Evolutionary conservation across 2,329 filamentous ascomycete species (phyloP).

Genomic region (Claviceps pusilla): DNA sequence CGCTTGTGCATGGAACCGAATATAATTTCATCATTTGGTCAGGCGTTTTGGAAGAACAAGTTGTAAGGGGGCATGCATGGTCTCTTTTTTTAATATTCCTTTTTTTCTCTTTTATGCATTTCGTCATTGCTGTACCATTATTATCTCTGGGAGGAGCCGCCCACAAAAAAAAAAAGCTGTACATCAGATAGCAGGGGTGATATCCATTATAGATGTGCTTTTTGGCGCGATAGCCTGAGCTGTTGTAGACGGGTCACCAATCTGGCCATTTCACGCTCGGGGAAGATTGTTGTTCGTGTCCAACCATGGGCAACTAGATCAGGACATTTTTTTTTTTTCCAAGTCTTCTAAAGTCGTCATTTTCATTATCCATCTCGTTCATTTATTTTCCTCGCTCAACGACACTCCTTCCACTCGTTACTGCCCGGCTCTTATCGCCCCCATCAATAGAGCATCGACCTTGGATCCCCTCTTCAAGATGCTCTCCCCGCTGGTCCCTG

Average conservation of each 20-base stretch:
- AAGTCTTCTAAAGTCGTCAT: too few relatives aligned
- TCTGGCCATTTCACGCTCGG: neutral
- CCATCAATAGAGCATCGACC: conserved; percentile 71
- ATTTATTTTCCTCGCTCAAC: neutral
- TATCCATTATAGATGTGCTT: conserved; percentile 6
- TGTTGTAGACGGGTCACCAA: neutral
- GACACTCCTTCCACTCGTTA: too few relatives aligned
- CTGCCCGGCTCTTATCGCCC: conserved; percentile 20
- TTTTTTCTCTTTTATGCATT: neutral
- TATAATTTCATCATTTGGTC: conserved; percentile 18
- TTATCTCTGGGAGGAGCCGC: conserved; percentile 12
- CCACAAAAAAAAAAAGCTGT: conserved; percentile 12
- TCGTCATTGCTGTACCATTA: conserved; percentile 21
- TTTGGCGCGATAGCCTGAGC: conserved; percentile 3
- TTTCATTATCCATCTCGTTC: neutral
- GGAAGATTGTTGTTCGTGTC: too few relatives aligned
- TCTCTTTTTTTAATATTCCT: conserved; percentile 1
- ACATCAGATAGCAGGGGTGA: conserved; percentile 16
- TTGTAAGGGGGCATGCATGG: conserved; percentile 12
- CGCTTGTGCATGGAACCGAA: conserved; percentile 20
- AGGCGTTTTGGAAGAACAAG: conserved; percentile 27
- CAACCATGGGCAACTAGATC: too few relatives aligned
- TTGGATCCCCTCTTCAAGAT: conserved; percentile 52
- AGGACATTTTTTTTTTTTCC: too few relatives aligned
- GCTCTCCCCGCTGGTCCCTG: conserved; percentile 37